A percentile compares a stretch with the other conserved stretches of the same genome.
phyloP scores from a whole-genome alignment of 495 filamentous ascomycete genomes.

The Xylaria flabelliformis region DNA sequence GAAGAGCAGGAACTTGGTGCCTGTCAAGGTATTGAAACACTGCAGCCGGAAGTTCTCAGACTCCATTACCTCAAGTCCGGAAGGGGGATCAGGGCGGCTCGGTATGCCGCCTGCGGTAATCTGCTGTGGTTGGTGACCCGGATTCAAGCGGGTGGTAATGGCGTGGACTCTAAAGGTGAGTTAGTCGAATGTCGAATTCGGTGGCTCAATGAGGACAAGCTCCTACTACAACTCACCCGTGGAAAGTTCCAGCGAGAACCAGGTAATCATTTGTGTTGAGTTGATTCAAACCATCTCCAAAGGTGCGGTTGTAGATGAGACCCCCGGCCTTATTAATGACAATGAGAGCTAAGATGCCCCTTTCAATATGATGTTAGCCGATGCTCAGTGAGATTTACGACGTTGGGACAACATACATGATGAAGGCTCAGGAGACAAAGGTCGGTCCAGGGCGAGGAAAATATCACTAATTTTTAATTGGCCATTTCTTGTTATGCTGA shows the following conservation, averaged over 20 bases:
- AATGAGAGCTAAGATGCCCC: slow-evolving; percentile 91
- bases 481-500: not conserved
- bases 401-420: slow-evolving; percentile 20
- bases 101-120: slow-evolving; percentile 52
- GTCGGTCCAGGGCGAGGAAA: not conserved
- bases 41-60: slow-evolving; percentile 89
- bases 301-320: slow-evolving; percentile 92
- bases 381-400: not conserved
- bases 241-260: slow-evolving; percentile 97
- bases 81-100: slow-evolving; percentile 60
- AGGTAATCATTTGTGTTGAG: slow-evolving; percentile 93
- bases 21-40: slow-evolving; percentile 93
- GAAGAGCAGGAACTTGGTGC: slow-evolving; percentile 94
- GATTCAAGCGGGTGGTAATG: slow-evolving; percentile 81
- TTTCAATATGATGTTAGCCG: slow-evolving; percentile 44
- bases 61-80: slow-evolving; percentile 90
- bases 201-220: not conserved
- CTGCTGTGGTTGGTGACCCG: slow-evolving; percentile 51
- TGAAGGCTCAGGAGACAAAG: not conserved
- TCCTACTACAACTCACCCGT: slow-evolving; percentile 66
- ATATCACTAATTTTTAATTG: slow-evolving; percentile 1
- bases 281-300: slow-evolving; percentile 81
- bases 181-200: not conserved
- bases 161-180: slow-evolving; percentile 73
- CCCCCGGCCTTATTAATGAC: slow-evolving; percentile 99